Percentiles rank a stretch among this genome's conserved stretches.
Conservation (phyloP, 768 basidiomycete genomes). For the Paxillus involutus region DNA sequence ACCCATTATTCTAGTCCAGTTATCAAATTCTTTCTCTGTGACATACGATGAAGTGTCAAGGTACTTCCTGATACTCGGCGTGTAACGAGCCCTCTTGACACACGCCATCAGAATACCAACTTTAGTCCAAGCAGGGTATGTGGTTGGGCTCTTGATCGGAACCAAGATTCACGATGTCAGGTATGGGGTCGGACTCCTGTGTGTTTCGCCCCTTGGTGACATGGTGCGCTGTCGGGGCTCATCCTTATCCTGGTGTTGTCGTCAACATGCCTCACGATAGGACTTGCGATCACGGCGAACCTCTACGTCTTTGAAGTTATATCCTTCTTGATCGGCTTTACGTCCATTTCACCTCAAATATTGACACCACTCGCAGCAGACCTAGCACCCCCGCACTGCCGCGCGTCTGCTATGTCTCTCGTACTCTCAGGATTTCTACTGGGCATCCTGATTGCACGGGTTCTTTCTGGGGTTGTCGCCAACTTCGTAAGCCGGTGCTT, state of each 20-base stretch:
- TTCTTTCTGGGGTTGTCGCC: conserved; percentile 69
- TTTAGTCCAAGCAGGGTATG: conserved; percentile 62
- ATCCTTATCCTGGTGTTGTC: conserved; percentile 58
- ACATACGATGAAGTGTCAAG: conserved; percentile 32
- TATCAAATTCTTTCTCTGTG: conserved; percentile 24
- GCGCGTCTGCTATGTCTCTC: conserved; percentile 74
- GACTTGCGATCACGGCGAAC: conserved; percentile 59
- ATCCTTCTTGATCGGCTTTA: conserved; percentile 65
- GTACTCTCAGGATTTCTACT: conserved; percentile 66
- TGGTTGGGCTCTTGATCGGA: background rate
- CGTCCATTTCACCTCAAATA: conserved; percentile 69
- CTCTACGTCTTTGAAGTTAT: conserved; percentile 61
- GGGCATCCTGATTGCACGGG: conserved; percentile 71
- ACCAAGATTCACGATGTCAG: conserved; percentile 29
- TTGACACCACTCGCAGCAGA: conserved; percentile 74
- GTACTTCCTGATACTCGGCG: conserved; percentile 7
- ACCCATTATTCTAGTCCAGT: conserved; percentile 16
- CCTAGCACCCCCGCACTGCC: conserved; percentile 67
- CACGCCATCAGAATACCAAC: conserved; percentile 51
- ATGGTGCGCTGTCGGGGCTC: conserved; percentile 48
- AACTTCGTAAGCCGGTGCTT: conserved; percentile 68
- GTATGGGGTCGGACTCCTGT: conserved; percentile 67
- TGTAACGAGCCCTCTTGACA: background rate
- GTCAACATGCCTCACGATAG: conserved; percentile 62
- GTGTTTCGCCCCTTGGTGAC: conserved; percentile 81